Percentiles rank a stretch among this genome's conserved stretches.
phyloP scores from a whole-genome alignment of 306 rosid species.

The Pyrus communis region DNA sequence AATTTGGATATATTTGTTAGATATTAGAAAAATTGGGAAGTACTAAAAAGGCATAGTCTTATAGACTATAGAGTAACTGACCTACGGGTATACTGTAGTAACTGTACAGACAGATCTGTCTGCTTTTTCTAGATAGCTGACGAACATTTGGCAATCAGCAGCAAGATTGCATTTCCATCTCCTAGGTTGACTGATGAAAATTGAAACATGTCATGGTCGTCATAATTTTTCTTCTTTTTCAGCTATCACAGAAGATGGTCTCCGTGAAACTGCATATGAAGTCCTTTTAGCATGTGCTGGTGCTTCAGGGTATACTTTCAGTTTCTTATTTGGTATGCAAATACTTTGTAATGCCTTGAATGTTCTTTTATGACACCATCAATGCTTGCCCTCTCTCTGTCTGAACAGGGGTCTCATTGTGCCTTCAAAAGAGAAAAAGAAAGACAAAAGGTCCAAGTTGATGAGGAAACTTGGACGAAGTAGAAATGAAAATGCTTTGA shows the following conservation, averaged over 20 bases:
- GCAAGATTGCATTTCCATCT: background rate
- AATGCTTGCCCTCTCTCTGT: background rate
- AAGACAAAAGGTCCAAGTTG: slow-evolving; percentile 73
- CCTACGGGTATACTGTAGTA: background rate
- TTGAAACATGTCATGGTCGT: background rate
- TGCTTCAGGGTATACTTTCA: slow-evolving; percentile 68
- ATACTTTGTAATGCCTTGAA: background rate
- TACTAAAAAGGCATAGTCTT: background rate
- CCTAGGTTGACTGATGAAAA: background rate
- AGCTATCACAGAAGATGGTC: slow-evolving; percentile 87
- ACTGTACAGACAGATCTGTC: background rate
- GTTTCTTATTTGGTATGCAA: background rate
- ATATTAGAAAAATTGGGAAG: background rate
- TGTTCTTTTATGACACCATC: slow-evolving; percentile 9
- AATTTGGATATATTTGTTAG: background rate
- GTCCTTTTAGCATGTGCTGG: slow-evolving; percentile 97
- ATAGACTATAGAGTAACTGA: background rate
- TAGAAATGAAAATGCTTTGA: slow-evolving; percentile 65
- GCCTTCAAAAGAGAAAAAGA: slow-evolving; percentile 91
- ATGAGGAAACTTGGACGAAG: slow-evolving; percentile 97
- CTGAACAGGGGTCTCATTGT: slow-evolving; percentile 83
- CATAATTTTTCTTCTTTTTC: slow-evolving; percentile 18
- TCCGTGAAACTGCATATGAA: slow-evolving; percentile 92
- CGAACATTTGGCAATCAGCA: background rate
- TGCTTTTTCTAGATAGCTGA: background rate